These are phyloP conservation scores for Remersonia thermophila DNA, from an alignment of 2,329 filamentous ascomycete genomes.

Conservation along the genomic window DNA sequence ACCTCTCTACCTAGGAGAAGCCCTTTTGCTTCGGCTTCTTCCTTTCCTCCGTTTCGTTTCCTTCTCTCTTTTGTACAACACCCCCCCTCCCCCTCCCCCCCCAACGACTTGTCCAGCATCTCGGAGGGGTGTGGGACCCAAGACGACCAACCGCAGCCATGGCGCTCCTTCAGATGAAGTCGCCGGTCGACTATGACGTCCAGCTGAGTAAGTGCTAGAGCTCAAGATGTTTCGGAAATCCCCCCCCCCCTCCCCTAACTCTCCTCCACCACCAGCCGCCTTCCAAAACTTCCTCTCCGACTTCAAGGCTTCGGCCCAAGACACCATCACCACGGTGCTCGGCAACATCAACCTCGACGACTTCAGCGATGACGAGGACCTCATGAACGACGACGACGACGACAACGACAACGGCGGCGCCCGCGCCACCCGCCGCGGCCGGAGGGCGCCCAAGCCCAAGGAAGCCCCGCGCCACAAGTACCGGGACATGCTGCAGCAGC, in stretches of 20 bases:
- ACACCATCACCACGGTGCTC: conserved; percentile 67
- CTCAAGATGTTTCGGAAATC: background rate
- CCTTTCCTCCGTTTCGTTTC: no score
- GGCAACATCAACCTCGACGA: conserved; percentile 76
- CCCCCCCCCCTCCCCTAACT: no score
- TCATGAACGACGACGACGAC: conserved; percentile 76
- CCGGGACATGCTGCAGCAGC: conserved; percentile 70
- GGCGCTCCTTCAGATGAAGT: conserved; percentile 72
- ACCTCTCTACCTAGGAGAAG: no score
- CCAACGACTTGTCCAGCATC: no score
- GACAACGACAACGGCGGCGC: no score
- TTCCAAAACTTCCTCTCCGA: conserved; percentile 80
- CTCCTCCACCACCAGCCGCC: conserved; percentile 51
- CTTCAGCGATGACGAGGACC: conserved; percentile 80
- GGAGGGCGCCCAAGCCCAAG: conserved; percentile 36
- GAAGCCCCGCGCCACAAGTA: conserved; percentile 64
- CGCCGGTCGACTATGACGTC: conserved; percentile 73
- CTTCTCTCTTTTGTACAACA: no score
- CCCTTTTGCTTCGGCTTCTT: no score
- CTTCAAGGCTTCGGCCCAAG: conserved; percentile 70
- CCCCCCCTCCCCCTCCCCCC: conserved; percentile 8
- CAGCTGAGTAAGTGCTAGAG: conserved; percentile 55
- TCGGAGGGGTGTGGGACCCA: background rate
- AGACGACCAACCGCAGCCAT: conserved; percentile 35
- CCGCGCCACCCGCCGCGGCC: conserved; percentile 35